Percentiles rank a stretch among this genome's conserved stretches.
phyloP scores from a whole-genome alignment of 768 basidiomycete genomes.

The Mycena alexandri region DNA sequence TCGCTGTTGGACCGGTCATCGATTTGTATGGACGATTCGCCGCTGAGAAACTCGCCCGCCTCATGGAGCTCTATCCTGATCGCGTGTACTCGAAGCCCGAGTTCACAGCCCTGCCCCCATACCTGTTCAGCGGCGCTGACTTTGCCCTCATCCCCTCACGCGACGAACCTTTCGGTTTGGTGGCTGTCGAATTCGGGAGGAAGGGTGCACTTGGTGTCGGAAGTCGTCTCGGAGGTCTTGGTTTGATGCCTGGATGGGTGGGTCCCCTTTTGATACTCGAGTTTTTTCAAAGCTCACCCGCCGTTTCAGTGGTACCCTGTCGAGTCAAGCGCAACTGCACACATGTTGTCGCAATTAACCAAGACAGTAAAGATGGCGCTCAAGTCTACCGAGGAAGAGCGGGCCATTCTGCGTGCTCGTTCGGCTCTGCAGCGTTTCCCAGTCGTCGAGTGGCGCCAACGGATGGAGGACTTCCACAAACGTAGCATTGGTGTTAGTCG shows the following conservation, averaged over 20 bases:
- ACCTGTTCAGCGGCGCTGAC: constrained; percentile 94
- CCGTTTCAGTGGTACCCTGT: constrained; percentile 91
- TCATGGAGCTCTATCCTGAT: constrained; percentile 96
- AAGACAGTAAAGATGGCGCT: constrained; percentile 96
- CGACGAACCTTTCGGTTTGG: constrained; percentile 96
- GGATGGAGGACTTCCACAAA: constrained; percentile 94
- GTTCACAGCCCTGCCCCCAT: constrained; percentile 94
- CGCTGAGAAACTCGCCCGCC: constrained; percentile 90
- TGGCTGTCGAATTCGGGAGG: constrained; percentile 95
- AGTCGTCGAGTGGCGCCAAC: constrained; percentile 97
- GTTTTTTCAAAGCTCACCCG: constrained; percentile 19
- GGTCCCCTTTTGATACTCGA: constrained; percentile 44
- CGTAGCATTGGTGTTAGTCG: constrained; percentile 85
- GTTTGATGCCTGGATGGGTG: constrained; percentile 98
- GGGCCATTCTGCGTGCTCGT: constrained; percentile 91
- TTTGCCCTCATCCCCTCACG: constrained; percentile 96
- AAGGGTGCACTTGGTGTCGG: constrained; percentile 98
- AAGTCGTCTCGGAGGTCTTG: constrained; percentile 92
- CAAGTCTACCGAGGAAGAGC: constrained; percentile 91
- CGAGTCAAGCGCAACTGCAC: constrained; percentile 91
- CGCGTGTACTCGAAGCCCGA: constrained; percentile 97
- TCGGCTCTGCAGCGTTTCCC: constrained; percentile 98
- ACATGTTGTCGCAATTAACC: constrained; percentile 94
- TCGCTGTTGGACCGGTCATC: constrained; percentile 94
- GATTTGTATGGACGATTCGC: constrained; percentile 96